Percentiles rank a stretch among this genome's conserved stretches.
Evolutionary conservation across 177 flowering plant genomes (phyloP).

Genomic region (Vitis hybrid): DNA sequence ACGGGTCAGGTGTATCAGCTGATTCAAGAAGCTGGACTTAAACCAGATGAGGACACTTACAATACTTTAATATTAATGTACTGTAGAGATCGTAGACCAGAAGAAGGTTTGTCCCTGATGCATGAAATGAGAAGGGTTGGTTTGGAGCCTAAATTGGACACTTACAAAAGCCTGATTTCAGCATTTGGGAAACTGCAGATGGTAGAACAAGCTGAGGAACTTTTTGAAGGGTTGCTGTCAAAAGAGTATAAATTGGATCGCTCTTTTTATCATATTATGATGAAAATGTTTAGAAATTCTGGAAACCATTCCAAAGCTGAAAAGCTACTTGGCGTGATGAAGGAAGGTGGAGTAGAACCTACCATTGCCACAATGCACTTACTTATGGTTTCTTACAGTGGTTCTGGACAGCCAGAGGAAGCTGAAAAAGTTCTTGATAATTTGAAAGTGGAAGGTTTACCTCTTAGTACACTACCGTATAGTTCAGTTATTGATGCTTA

Average conservation of each 20-base stretch:
- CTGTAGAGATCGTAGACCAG: conserved; percentile 79
- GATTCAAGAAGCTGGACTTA: conserved; percentile 54
- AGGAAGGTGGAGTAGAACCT: conserved; percentile 76
- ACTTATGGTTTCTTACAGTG: conserved; percentile 89
- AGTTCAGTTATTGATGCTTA: conserved; percentile 89
- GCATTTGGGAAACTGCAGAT: conserved; percentile 73
- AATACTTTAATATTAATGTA: conserved; percentile 88
- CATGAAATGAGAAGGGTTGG: conserved; percentile 63
- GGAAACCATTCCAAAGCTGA: conserved; percentile 77
- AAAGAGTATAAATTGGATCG: conserved; percentile 73
- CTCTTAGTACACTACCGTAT: conserved; percentile 62
- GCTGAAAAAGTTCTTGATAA: conserved; percentile 78
- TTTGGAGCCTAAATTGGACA: conserved; percentile 69
- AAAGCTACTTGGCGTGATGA: conserved; percentile 65
- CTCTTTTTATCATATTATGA: conserved; percentile 87
- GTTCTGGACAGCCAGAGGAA: conserved; percentile 80
- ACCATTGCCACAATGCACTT: conserved; percentile 91
- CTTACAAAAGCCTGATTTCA: conserved; percentile 81
- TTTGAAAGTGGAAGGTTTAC: conserved; percentile 44
- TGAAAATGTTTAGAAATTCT: conserved; percentile 73
- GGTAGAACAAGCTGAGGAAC: conserved; percentile 70
- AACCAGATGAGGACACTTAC: conserved; percentile 82
- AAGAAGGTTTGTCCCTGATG: conserved; percentile 75
- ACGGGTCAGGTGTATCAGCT: conserved; percentile 57
- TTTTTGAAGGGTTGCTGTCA: conserved; percentile 58